Conservation (phyloP, 495 filamentous ascomycete genomes). For the Friedmanniomyces simplex region DNA sequence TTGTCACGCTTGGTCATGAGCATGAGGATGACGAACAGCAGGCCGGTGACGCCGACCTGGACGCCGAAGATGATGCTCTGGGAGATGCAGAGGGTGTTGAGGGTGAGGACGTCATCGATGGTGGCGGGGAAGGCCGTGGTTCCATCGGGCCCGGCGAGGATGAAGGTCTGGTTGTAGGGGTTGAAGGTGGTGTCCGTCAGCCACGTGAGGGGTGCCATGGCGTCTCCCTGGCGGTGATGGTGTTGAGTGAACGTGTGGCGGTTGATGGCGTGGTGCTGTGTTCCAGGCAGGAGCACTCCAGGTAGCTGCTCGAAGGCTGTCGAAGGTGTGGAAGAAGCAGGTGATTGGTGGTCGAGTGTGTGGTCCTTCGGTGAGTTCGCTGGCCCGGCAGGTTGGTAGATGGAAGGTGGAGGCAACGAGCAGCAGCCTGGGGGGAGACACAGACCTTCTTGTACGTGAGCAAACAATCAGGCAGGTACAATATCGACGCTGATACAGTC, state of each 20-base stretch:
- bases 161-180: slow-evolving; percentile 49
- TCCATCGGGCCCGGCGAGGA: slow-evolving; percentile 42
- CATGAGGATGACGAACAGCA: slow-evolving; percentile 55
- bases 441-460: not conserved
- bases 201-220: not conserved
- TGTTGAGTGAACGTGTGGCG: not conserved
- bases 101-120: slow-evolving; percentile 39
- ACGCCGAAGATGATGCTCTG: slow-evolving; percentile 57
- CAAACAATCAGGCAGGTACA: not conserved
- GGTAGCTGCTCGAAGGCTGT: not conserved
- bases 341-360: not conserved
- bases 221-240: not conserved
- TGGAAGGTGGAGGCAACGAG: not conserved
- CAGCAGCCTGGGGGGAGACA: not conserved
- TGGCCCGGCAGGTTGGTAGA: not conserved
- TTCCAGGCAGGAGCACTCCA: too few species aligned
- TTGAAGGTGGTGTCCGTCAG: slow-evolving; percentile 36
- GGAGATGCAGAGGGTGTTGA: slow-evolving; percentile 41
- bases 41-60: slow-evolving; percentile 63
- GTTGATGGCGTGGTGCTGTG: not conserved
- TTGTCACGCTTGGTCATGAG: slow-evolving; percentile 54
- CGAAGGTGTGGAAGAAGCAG: not conserved
- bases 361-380: not conserved
- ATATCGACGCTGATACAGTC: not conserved
- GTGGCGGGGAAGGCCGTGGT: slow-evolving; percentile 38